A percentile compares a stretch with the other conserved stretches of the same genome.
These are phyloP conservation scores for Amylostereum chailletii DNA, from an alignment of 1,284 basidiomycete species.

Conservation along the genomic window DNA sequence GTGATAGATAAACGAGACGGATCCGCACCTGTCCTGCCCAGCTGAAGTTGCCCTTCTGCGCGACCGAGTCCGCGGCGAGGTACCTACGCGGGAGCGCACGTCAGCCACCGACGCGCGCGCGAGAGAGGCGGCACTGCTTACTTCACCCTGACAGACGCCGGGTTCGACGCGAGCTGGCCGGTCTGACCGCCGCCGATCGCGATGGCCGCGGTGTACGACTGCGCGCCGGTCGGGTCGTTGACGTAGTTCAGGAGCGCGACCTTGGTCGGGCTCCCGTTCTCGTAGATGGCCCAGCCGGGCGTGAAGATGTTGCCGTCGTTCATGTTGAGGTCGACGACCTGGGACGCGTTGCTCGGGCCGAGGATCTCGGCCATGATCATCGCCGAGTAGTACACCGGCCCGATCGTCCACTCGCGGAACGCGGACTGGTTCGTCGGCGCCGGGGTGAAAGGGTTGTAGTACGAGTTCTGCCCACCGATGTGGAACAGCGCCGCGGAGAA, in stretches of 20 bases:
- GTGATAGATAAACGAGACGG: not conserved
- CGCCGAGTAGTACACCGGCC: slow-evolving; percentile 62
- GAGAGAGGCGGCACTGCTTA: slow-evolving; percentile 19
- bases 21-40: slow-evolving; percentile 55
- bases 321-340: slow-evolving; percentile 49
- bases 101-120: slow-evolving; percentile 1
- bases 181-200: slow-evolving; percentile 35
- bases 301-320: slow-evolving; percentile 46
- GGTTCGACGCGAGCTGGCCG: slow-evolving; percentile 25
- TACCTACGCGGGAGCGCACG: slow-evolving; percentile 27
- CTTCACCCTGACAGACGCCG: slow-evolving; percentile 46
- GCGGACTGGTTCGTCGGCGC: slow-evolving; percentile 50
- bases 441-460: slow-evolving; percentile 46
- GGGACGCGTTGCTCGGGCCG: slow-evolving; percentile 48
- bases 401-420: slow-evolving; percentile 53
- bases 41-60: slow-evolving; percentile 61
- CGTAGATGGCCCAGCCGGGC: slow-evolving; percentile 70
- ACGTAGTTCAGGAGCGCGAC: slow-evolving; percentile 66
- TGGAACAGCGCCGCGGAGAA: slow-evolving; percentile 53
- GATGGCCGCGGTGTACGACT: slow-evolving; percentile 37
- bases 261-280: slow-evolving; percentile 44
- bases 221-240: slow-evolving; percentile 42
- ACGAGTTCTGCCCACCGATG: slow-evolving; percentile 59
- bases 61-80: slow-evolving; percentile 41
- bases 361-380: slow-evolving; percentile 63